A percentile compares a stretch with the other conserved stretches of the same genome.
phyloP scores from a whole-genome alignment of 225 moss, liverwort and hornwort species.

The Ulota crispa region DNA sequence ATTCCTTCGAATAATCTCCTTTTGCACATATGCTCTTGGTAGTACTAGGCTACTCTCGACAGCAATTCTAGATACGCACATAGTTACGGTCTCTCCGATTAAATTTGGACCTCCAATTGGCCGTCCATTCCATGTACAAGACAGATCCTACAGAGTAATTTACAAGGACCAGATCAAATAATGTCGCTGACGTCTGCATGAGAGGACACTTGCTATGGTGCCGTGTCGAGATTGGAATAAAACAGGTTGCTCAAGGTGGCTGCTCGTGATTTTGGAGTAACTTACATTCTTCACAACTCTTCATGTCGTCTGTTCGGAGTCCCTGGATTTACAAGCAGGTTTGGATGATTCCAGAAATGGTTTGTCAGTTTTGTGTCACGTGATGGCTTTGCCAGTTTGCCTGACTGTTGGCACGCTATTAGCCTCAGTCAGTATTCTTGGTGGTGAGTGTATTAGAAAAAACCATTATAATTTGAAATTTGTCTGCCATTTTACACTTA shows the following conservation, averaged over 20 bases:
- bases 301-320: background rate
- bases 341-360: too few species aligned
- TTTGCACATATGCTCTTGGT: slow-evolving; percentile 2
- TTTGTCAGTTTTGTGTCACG: too few species aligned
- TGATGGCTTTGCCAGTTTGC: too few species aligned
- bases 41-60: background rate
- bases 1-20: background rate
- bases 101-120: slow-evolving; percentile 27
- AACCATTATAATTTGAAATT: too few species aligned
- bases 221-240: background rate
- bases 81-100: slow-evolving; percentile 3
- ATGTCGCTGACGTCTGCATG: background rate
- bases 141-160: slow-evolving; percentile 4
- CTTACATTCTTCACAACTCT: background rate
- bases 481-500: too few species aligned
- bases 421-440: too few species aligned
- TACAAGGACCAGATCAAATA: background rate
- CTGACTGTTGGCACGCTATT: too few species aligned
- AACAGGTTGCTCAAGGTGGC: background rate
- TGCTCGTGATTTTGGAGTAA: background rate
- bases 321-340: background rate
- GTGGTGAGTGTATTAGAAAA: too few species aligned
- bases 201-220: background rate
- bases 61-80: background rate
- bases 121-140: slow-evolving; percentile 35